phyloP scores from a whole-genome alignment of 2,329 filamentous ascomycete genomes.

The Cytospora paraplurivora region DNA sequence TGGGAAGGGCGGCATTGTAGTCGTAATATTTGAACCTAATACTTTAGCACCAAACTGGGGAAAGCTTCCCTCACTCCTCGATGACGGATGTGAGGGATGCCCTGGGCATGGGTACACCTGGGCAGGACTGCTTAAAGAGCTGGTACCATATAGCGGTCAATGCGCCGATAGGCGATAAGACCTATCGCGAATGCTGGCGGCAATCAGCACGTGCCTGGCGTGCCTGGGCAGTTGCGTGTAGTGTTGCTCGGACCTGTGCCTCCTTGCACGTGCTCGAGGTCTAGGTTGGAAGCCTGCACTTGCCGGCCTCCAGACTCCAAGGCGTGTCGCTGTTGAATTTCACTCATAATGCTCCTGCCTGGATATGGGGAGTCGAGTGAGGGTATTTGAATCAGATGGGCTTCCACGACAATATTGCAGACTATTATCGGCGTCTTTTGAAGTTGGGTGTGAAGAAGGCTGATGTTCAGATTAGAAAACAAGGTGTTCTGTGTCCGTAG shows the following conservation, averaged over 20 bases:
- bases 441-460: too few species aligned
- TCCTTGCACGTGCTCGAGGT: neutral
- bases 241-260: neutral
- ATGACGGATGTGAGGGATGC: neutral
- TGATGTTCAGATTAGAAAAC: too few species aligned
- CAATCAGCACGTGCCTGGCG: neutral
- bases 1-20: neutral
- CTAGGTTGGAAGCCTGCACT: neutral
- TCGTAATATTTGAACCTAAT: neutral
- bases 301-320: neutral
- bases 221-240: neutral
- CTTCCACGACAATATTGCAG: too few species aligned
- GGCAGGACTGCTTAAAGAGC: slow-evolving; percentile 10
- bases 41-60: neutral
- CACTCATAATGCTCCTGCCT: too few species aligned
- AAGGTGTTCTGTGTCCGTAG: too few species aligned
- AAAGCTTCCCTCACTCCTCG: neutral
- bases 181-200: neutral
- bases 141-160: slow-evolving; percentile 6
- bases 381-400: too few species aligned
- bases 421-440: too few species aligned
- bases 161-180: slow-evolving; percentile 2
- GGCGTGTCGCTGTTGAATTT: too few species aligned
- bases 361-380: too few species aligned
- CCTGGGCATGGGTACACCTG: slow-evolving; percentile 9